Percentiles rank a stretch among this genome's conserved stretches.
Evolutionary conservation across 1,284 basidiomycete genomes (phyloP).

Genomic region (Porogramme epimiltina): DNA sequence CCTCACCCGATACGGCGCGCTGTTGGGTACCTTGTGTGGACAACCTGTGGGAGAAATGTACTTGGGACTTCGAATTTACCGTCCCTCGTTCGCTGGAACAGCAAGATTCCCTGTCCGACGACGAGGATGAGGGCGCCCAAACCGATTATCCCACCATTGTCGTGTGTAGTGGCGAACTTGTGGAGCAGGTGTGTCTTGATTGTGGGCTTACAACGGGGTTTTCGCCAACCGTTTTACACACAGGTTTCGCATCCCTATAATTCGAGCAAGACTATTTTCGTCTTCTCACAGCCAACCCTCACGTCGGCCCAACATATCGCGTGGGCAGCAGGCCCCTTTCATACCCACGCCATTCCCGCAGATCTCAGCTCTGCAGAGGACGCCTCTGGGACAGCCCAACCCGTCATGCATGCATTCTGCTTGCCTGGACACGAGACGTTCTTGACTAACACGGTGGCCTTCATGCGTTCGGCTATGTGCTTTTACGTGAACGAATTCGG

Average conservation of each 20-base stretch:
- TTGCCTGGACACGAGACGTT: constrained; percentile 84
- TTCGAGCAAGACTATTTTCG: constrained; percentile 92
- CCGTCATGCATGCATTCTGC: constrained; percentile 92
- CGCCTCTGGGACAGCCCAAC: constrained; percentile 68
- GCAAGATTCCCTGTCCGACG: constrained; percentile 45
- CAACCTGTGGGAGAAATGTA: constrained; percentile 94
- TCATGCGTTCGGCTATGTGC: constrained; percentile 87
- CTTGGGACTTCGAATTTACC: constrained; percentile 98
- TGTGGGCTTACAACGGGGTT: no score
- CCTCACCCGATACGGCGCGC: constrained; percentile 87
- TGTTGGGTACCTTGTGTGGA: constrained; percentile 99
- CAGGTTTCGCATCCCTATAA: constrained; percentile 93
- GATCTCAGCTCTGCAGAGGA: constrained; percentile 61
- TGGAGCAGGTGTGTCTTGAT: constrained; percentile 79
- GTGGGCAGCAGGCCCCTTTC: constrained; percentile 95
- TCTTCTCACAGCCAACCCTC: constrained; percentile 86
- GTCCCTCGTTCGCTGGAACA: constrained; percentile 88
- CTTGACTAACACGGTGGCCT: constrained; percentile 69
- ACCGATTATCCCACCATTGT: constrained; percentile 80
- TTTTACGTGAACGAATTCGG: constrained; percentile 93
- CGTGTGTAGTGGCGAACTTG: constrained; percentile 90
- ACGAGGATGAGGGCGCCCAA: constrained; percentile 48
- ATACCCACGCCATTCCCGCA: constrained; percentile 73
- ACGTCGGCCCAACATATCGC: constrained; percentile 96
- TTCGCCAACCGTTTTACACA: neutral